Conservation (phyloP, 2,329 filamentous ascomycete species). For the Nannizziopsis arthrosporioides region DNA sequence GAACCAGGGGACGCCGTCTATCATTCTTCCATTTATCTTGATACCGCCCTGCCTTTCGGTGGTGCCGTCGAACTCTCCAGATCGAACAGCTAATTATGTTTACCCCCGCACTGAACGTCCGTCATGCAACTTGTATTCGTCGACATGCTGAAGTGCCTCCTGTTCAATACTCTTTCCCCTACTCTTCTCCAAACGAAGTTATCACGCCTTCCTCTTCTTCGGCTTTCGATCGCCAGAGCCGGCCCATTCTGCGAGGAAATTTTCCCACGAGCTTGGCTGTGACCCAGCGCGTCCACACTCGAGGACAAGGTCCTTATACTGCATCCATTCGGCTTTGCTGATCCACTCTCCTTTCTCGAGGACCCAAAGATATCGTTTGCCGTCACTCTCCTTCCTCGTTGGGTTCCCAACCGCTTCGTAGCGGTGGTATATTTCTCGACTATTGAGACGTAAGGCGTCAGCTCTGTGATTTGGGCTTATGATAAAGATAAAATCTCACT, state of each 20-base stretch:
- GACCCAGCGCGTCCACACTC: constrained; percentile 2
- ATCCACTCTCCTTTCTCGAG: constrained; percentile 15
- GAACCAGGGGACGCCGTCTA: too few relatives aligned
- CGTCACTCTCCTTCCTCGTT: background rate
- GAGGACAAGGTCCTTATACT: constrained; percentile 5
- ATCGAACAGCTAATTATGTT: too few relatives aligned
- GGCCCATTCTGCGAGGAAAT: background rate
- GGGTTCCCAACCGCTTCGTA: constrained; percentile 16
- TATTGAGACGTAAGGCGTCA: background rate
- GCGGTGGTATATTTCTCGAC: constrained; percentile 12
- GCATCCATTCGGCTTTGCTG: constrained; percentile 10
- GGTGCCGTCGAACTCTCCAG: too few relatives aligned
- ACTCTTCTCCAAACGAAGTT: background rate
- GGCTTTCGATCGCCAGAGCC: background rate
- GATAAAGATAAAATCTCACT: constrained; percentile 6
- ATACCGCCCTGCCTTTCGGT: too few relatives aligned
- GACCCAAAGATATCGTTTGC: constrained; percentile 13
- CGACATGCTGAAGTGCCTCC: too few relatives aligned
- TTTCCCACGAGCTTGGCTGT: background rate
- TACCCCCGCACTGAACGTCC: too few relatives aligned
- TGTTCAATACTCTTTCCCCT: background rate
- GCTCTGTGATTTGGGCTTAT: background rate
- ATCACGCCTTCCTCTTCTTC: background rate
- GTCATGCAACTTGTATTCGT: too few relatives aligned
- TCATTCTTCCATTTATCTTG: too few relatives aligned